A percentile compares a stretch with the other conserved stretches of the same genome.
These are phyloP conservation scores for Hemisphaericaspora xylanilytica DNA, from an alignment of 1,139 yeast genomes.

Conservation along the genomic window DNA sequence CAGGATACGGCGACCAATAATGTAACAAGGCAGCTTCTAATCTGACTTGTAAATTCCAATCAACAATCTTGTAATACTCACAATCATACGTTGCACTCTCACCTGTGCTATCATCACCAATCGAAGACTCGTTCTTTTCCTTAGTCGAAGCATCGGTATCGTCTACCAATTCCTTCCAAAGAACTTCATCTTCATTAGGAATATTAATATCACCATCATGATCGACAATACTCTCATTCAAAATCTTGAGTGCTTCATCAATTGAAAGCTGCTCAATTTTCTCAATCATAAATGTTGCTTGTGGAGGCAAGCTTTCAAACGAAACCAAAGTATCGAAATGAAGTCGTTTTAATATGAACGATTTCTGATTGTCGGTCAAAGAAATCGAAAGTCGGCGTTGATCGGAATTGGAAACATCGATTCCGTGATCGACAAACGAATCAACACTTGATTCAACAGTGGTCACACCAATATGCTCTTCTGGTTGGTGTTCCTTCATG, in stretches of 20 bases:
- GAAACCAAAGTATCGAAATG: conserved; percentile 25
- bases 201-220: conserved; percentile 23
- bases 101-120: too few species aligned
- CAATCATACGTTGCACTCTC: background rate
- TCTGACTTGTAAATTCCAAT: conserved; percentile 33
- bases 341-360: conserved; percentile 25
- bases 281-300: conserved; percentile 30
- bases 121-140: conserved; percentile 12
- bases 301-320: conserved; percentile 28
- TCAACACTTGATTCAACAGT: background rate
- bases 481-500: background rate
- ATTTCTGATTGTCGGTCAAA: conserved; percentile 27
- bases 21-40: conserved; percentile 49
- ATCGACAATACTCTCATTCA: conserved; percentile 18
- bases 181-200: conserved; percentile 11
- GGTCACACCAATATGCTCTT: background rate
- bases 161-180: conserved; percentile 7
- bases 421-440: conserved; percentile 14
- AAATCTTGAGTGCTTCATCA: conserved; percentile 22
- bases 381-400: conserved; percentile 24
- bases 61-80: conserved; percentile 9
- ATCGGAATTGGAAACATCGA: conserved; percentile 18
- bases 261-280: conserved; percentile 23
- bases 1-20: conserved; percentile 63
- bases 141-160: conserved; percentile 7